A percentile compares a stretch with the other conserved stretches of the same genome.
phyloP scores from a whole-genome alignment of 805 yeast genomes.

The Vanderwaltozyma verrucispora region DNA sequence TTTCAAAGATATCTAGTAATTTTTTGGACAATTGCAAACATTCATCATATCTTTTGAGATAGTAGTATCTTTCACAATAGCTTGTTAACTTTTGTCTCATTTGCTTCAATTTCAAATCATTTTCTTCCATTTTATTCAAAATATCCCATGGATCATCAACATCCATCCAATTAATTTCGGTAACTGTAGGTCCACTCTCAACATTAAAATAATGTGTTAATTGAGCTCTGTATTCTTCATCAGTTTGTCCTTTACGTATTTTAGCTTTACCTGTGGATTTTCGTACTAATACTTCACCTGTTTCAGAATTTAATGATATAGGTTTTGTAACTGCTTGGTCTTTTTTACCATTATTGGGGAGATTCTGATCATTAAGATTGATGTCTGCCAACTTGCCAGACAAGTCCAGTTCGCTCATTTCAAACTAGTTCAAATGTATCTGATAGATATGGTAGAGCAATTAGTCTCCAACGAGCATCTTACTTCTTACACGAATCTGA shows the following conservation, averaged over 20 bases:
- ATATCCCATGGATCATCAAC: constrained; percentile 2
- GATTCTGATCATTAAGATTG: too few species aligned
- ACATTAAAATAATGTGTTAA: constrained; percentile 34
- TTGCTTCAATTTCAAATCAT: constrained; percentile 36
- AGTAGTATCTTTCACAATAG: constrained; percentile 57
- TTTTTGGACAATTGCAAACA: constrained; percentile 39
- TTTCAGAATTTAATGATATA: constrained; percentile 15
- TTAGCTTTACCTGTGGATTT: constrained; percentile 39
- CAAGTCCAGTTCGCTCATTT: too few species aligned
- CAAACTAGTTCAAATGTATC: too few species aligned
- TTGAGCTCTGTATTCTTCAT: constrained; percentile 51
- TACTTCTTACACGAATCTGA: too few species aligned
- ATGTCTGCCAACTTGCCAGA: too few species aligned
- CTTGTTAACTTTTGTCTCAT: constrained; percentile 46
- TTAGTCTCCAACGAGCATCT: too few species aligned
- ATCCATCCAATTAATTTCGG: constrained; percentile 30
- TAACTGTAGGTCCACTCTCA: constrained; percentile 47
- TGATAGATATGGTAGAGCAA: too few species aligned
- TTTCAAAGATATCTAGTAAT: constrained; percentile 26
- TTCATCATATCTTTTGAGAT: constrained; percentile 36
- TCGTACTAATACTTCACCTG: constrained; percentile 36
- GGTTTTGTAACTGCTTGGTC: constrained; percentile 19
- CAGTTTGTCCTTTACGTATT: constrained; percentile 59
- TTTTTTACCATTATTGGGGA: constrained; percentile 3
- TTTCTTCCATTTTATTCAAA: neutral